phyloP scores from a whole-genome alignment of 2,329 filamentous ascomycete genomes.

The Cordyceps militaris region DNA sequence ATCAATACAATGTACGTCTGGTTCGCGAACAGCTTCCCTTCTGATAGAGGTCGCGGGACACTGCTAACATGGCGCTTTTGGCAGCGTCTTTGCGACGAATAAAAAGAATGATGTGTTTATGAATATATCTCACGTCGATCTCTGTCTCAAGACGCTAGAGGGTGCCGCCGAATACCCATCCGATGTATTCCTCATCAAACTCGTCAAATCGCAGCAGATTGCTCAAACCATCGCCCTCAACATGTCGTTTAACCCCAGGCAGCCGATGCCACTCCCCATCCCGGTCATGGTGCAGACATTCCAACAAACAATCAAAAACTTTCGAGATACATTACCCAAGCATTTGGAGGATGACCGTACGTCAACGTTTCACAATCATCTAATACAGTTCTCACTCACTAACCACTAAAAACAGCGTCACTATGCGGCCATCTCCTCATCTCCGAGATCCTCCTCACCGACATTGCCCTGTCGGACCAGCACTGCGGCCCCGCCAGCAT shows the following conservation, averaged over 20 bases:
- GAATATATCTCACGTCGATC: constrained; percentile 37
- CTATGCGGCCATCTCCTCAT: constrained; percentile 37
- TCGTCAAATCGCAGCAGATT: constrained; percentile 42
- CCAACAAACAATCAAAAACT: constrained; percentile 36
- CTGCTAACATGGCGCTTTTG: not conserved
- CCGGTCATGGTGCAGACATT: constrained; percentile 36
- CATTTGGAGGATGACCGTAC: constrained; percentile 29
- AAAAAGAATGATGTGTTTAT: constrained; percentile 43
- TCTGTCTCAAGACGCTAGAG: constrained; percentile 36
- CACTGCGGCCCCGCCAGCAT: constrained; percentile 25
- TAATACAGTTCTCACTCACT: not conserved
- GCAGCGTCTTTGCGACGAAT: constrained; percentile 36
- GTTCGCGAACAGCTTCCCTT: no score
- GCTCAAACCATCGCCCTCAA: constrained; percentile 39
- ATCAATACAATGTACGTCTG: constrained; percentile 38
- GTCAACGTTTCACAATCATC: not conserved
- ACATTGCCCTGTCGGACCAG: constrained; percentile 36
- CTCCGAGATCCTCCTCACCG: constrained; percentile 41
- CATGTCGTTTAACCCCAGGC: constrained; percentile 26
- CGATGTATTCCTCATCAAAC: constrained; percentile 37
- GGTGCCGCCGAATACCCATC: constrained; percentile 34
- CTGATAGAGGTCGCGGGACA: no score
- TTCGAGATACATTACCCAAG: constrained; percentile 29
- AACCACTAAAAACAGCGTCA: constrained; percentile 22
- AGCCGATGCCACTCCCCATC: constrained; percentile 33